Base-by-base conservation (phyloP, 2,329 filamentous ascomycete genomes). In the Xylaria sp. region DNA sequence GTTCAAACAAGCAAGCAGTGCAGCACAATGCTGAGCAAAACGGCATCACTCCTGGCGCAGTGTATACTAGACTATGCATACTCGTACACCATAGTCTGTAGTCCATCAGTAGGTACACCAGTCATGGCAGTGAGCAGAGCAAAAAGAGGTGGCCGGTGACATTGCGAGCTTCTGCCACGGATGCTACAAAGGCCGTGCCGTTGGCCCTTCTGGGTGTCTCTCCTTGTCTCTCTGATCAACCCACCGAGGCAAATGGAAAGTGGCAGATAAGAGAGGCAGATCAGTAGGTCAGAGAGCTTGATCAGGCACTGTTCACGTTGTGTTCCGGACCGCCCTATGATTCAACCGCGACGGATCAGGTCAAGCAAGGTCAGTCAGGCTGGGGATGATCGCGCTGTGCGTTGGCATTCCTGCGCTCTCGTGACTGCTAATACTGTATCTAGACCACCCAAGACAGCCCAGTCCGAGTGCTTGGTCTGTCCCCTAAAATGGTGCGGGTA, bases 351-450 rank as follows among this genome's bases (percentile, higher is more conserved):
- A 41, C 50, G 23, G 54, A 54, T 28, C 52, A 68, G 68, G 62
- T 66, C 60, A 32, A 62, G 59, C 59, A 60, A 72, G 69, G 70
- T 72, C 70, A 70, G 70, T 72, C 70, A 70, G 69, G 69, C 66
- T 60, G 66, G 65, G 54, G 66, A 70, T 73, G 69, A 70, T 71
- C 69, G 48, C 58, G 57, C 37, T 60, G 65, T 73, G 69, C 69
- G 71, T 65, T 73, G 69, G 69, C 69, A 71, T 64, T 69, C 46
- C 56, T 55, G 66, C 55, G 69, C 69, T 63, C 71, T 66, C 71
- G 69, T 73, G 71, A 73, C 56, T 58, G 20, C 55, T 20, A 58
- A 28, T 32, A 9, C 39, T 46, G 25, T 34, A 55, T 54, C 51
- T 54, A 34, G 25, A 34, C 25, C 32, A 8, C 13, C 51, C 34